phyloP scores from a whole-genome alignment of 345 rosid species.

The Pelargonium nanum region DNA sequence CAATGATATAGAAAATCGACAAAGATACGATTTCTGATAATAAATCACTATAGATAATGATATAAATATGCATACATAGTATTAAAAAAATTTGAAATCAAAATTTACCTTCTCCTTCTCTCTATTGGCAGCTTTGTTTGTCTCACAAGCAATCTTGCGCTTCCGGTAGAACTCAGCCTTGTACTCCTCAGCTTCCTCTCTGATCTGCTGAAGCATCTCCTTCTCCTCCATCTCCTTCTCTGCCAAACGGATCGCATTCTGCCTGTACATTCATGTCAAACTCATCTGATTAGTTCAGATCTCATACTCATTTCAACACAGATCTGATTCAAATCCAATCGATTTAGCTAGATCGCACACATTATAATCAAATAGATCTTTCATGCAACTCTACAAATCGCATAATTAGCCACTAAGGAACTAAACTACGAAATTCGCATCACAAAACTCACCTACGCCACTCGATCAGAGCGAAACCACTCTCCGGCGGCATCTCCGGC shows the following conservation, averaged over 20 bases:
- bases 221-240: constrained; percentile 76
- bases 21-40: too few species aligned
- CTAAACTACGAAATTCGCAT: background rate
- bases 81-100: too few species aligned
- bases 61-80: too few species aligned
- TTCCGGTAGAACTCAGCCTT: constrained; percentile 60
- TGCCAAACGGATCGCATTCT: constrained; percentile 50
- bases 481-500: constrained; percentile 56
- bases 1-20: too few species aligned
- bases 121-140: constrained; percentile 49
- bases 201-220: constrained; percentile 42
- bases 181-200: constrained; percentile 57
- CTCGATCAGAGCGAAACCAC: constrained; percentile 59
- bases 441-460: constrained; percentile 58
- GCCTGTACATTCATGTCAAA: constrained; percentile 23
- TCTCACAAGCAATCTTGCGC: constrained; percentile 28
- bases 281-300: background rate
- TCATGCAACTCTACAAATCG: background rate
- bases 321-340: background rate
- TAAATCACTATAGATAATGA: too few species aligned
- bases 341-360: background rate
- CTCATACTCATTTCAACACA: background rate
- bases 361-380: background rate
- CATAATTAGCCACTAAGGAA: background rate
- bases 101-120: constrained; percentile 65